Conservation (phyloP, 2,329 filamentous ascomycete genomes). For the Pseudogymnoascus sp. region DNA sequence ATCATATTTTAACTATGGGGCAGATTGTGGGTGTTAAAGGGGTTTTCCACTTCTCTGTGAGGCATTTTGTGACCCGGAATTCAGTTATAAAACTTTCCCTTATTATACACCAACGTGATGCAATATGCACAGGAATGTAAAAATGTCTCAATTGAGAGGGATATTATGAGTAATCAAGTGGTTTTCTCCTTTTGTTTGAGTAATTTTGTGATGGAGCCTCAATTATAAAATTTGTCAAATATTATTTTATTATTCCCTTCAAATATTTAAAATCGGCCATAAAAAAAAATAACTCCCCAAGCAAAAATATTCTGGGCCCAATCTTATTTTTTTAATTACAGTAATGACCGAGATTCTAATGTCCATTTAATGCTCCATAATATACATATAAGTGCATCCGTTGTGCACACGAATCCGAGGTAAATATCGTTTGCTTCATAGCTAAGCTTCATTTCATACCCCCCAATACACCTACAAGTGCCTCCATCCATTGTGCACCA, state of each 20-base stretch:
- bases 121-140: background rate
- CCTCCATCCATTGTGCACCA: constrained; percentile 16
- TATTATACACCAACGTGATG: background rate
- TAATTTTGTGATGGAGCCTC: background rate
- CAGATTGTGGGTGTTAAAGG: background rate
- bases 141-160: background rate
- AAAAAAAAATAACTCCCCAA: background rate
- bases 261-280: background rate
- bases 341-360: background rate
- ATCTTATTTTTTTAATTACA: background rate
- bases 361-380: background rate
- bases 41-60: background rate
- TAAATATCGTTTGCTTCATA: background rate
- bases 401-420: constrained; percentile 2
- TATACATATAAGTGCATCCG: constrained; percentile 28
- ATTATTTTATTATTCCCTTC: background rate
- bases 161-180: background rate
- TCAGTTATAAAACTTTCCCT: background rate
- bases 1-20: no score
- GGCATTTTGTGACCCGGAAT: background rate
- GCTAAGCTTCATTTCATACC: background rate
- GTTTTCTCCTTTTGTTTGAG: background rate
- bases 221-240: background rate
- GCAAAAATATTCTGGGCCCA: background rate
- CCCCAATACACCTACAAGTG: constrained; percentile 29